phyloP scores from a whole-genome alignment of 371 early-diverging fungal genomes.

The Phascolomyces articulosus region DNA sequence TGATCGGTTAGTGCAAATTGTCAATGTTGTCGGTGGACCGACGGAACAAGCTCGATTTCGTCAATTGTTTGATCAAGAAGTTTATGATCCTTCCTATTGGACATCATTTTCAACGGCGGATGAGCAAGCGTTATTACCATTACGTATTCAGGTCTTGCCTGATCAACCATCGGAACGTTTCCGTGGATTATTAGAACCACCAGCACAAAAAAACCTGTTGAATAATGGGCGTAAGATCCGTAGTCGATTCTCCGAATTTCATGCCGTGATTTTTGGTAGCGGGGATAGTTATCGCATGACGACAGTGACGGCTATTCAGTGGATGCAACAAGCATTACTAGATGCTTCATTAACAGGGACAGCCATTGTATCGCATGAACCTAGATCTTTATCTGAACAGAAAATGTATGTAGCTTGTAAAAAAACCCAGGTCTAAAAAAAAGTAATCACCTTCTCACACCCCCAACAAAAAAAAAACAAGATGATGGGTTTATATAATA shows the following conservation, averaged over 20 bases:
- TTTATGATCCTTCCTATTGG: constrained; percentile 31
- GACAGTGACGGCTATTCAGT: constrained; percentile 62
- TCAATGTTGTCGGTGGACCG: constrained; percentile 53
- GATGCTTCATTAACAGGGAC: constrained; percentile 50
- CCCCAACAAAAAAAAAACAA: not conserved
- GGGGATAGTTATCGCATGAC: constrained; percentile 54
- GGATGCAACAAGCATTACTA: constrained; percentile 53
- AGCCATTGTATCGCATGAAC: constrained; percentile 55
- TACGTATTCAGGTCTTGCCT: constrained; percentile 38
- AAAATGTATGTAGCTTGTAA: constrained; percentile 34
- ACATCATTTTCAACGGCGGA: constrained; percentile 22
- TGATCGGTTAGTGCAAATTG: constrained; percentile 47
- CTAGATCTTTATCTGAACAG: constrained; percentile 59
- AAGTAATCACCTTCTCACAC: too few relatives aligned
- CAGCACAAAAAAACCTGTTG: constrained; percentile 17
- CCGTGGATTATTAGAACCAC: constrained; percentile 32
- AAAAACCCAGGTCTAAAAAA: too few relatives aligned
- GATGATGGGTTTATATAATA: not conserved
- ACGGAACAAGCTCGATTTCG: constrained; percentile 44
- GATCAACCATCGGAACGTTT: constrained; percentile 51
- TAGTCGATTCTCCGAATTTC: constrained; percentile 46
- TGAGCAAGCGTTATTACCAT: too few relatives aligned
- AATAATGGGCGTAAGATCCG: constrained; percentile 54
- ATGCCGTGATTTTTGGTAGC: constrained; percentile 62
- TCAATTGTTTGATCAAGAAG: constrained; percentile 38